Evolutionary conservation across 768 basidiomycete species (phyloP), one percentile per base, ranked within the genome.

Genomic region (Russula lepida): DNA sequence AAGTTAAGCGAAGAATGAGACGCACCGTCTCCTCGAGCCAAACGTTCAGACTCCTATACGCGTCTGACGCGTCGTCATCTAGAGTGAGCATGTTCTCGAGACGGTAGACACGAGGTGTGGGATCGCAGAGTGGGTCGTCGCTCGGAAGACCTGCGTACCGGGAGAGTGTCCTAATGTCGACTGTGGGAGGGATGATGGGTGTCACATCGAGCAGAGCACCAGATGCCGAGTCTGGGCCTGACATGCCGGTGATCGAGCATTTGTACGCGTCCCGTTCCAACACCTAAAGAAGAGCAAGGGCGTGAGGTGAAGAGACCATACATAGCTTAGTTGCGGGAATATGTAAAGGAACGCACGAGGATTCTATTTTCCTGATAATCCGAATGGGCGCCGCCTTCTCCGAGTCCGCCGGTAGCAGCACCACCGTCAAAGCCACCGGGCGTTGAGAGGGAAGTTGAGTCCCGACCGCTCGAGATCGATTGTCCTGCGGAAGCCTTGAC

Each of bases 11-110:
- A 25, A 2, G 6, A 39, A 12, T 43, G 3, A 27, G n/a, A 28
- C 62, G 55, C 27, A 73, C 74, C 33, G 69, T 74, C 57, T 68
- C 64, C 57, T 68, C 70, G 9, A 75, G 64, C 73, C 74, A 76
- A 32, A 74, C 32, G 2, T 58, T 37, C 41, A 73, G 63, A n/a
- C 46, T n/a, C 62, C 70, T 70, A 56, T 75, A 77, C 28, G 54
- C 56, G n/a, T 41, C 30, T 28, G 62, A 56, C 28, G 39, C 39
- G 13, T 48, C 62, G 37, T 23, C 23, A 21, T 54, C 52, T 2
- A 63, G 39, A 5, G 56, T 58, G 52, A 63, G 46, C 19, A 63
- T 15, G 47, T 63, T 63, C 56, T 63, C 62, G 30, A 63, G 19
- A n/a, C 51, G 52, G 19, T 30, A 49, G 56, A 63, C 54, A 35